Evolutionary conservation across 495 filamentous ascomycete genomes (phyloP), one percentile per base, ranked within the genome.

Genomic region (Copromyces sp.): DNA sequence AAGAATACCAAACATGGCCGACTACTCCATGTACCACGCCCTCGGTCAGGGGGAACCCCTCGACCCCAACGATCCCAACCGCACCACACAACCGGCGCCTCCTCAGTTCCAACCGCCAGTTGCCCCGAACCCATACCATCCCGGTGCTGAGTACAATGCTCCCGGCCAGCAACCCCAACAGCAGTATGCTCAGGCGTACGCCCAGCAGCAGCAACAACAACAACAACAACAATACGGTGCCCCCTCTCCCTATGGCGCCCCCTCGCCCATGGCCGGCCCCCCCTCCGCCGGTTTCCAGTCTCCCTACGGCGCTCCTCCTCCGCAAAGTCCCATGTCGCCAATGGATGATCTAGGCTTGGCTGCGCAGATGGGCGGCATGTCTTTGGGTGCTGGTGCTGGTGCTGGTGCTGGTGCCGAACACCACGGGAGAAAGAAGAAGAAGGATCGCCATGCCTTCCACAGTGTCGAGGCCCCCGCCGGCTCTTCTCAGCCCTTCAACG

Each of bases 371-470:
- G 90, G 92, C 42, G 88, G 89, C 14, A 87, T 96, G 86, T 89
- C 86, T 16, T 85, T 98, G 76, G 89, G 89, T 24, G 24, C 24
- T 24, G 24, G 24, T 24, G 24, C 24, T 24, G 24, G 24, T 24
- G 24, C 24, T 61, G 47, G 47, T 16, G 84, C 87, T 73, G 91
- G 93, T 72, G 39, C 75, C 9, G 74, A 74, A 14, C 78, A 82
- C 32, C 83, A 84, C 69, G 85, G 86, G 70, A 83, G 87, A 74
- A 90, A 89, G 77, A 94, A 91, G 84, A 99, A 98, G 88, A 97
- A 97, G 86, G 90, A 97, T 76, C 86, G 94, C 41, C 94, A 97
- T 83, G 95, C 93, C 70, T 92, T 96, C 82, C 95, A 99, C 80
- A 88, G 90, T 38, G 88, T 99, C 47, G 95, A 94, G 73, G 87